A percentile compares a stretch with the other conserved stretches of the same genome.
phyloP scores from a whole-genome alignment of 164 flowering plant species.

The Euptelea pleiosperma region DNA sequence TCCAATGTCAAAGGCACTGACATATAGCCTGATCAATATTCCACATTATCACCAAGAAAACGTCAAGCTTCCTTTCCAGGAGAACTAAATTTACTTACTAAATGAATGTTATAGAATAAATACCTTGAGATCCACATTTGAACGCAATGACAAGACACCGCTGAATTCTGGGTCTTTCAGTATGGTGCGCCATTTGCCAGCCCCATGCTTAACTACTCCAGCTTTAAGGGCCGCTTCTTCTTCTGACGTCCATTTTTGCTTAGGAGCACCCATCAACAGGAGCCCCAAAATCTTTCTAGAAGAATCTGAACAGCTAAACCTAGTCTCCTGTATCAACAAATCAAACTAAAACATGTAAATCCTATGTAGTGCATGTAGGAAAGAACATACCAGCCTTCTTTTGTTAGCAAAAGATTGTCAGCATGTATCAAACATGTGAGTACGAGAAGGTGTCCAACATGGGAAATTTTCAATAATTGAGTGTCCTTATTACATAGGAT shows the following conservation, averaged over 20 bases:
- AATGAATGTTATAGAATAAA: conserved; percentile 1
- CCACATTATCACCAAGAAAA: not conserved
- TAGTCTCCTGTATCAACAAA: conserved; percentile 4
- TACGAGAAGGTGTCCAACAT: no score
- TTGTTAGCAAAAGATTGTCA: no score
- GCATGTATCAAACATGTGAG: no score
- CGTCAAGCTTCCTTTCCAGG: no score
- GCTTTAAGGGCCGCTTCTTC: conserved; percentile 93
- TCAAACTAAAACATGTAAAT: not conserved
- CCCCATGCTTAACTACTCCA: conserved; percentile 89
- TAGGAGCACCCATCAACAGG: conserved; percentile 84
- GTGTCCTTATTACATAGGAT: no score
- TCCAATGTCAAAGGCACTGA: not conserved
- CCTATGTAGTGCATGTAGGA: no score
- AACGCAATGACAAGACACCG: conserved; percentile 64
- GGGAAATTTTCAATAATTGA: no score
- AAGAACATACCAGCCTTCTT: no score
- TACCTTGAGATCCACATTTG: conserved; percentile 97
- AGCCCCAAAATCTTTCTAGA: conserved; percentile 9
- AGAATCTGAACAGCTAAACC: conserved; percentile 3
- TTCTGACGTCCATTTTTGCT: conserved; percentile 94
- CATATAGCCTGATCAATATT: not conserved
- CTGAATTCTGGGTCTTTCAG: conserved; percentile 93
- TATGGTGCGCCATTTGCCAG: conserved; percentile 98
- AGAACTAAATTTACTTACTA: not conserved